These are phyloP conservation scores for Alternaria dauci DNA, from an alignment of 2,329 filamentous ascomycete genomes.

Conservation along the genomic window DNA sequence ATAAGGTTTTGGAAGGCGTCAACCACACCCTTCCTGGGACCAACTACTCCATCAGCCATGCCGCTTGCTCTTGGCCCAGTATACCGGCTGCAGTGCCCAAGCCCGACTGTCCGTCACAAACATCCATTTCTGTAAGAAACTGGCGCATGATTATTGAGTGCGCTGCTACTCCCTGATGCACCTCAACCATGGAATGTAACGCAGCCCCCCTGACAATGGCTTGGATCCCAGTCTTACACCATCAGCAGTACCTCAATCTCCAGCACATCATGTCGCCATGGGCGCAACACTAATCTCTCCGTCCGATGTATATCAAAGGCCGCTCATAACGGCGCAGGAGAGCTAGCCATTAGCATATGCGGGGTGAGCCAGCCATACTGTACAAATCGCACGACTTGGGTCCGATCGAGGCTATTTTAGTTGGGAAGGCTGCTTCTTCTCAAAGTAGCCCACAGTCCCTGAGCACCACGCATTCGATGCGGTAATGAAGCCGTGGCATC, in stretches of 20 bases:
- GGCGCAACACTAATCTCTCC: slow-evolving; percentile 19
- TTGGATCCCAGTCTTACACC: slow-evolving; percentile 16
- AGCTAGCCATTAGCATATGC: slow-evolving; percentile 21
- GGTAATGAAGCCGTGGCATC: slow-evolving; percentile 8
- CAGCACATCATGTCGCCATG: slow-evolving; percentile 1
- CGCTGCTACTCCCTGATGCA: slow-evolving; percentile 34
- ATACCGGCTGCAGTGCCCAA: slow-evolving; percentile 24
- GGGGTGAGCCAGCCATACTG: slow-evolving; percentile 20
- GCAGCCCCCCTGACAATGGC: slow-evolving; percentile 23
- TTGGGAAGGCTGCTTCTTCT: slow-evolving; percentile 15
- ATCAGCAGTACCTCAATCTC: background rate
- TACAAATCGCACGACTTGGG: slow-evolving; percentile 11
- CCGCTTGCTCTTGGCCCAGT: slow-evolving; percentile 16
- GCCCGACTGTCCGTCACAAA: too few relatives aligned
- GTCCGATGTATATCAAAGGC: slow-evolving; percentile 14
- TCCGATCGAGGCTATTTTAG: slow-evolving; percentile 24
- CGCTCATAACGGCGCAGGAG: slow-evolving; percentile 4
- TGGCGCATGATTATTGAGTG: slow-evolving; percentile 37
- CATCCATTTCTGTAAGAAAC: slow-evolving; percentile 1
- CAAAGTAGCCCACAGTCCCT: background rate
- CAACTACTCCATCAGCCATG: slow-evolving; percentile 16
- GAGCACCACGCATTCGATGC: background rate
- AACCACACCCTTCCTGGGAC: slow-evolving; percentile 34
- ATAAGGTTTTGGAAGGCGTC: slow-evolving; percentile 47
- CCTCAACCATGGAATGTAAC: slow-evolving; percentile 36